These are phyloP conservation scores for Pterulicium gracile DNA, from an alignment of 1,284 basidiomycete genomes.

Conservation along the genomic window DNA sequence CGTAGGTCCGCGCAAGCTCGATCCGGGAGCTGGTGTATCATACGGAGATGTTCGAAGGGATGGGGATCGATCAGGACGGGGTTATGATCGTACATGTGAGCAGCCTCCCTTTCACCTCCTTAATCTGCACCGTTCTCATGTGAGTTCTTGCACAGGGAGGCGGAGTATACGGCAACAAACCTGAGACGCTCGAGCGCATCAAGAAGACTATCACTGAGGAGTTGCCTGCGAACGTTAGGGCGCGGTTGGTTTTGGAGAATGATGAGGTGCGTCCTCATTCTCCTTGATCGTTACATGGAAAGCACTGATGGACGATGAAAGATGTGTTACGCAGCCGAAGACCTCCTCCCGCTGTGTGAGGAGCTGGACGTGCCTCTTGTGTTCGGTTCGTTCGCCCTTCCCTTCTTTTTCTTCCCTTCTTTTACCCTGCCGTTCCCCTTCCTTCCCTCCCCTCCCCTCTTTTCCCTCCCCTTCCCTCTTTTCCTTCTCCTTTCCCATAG, in stretches of 20 bases:
- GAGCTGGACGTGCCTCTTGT: constrained; percentile 76
- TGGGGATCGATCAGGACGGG: constrained; percentile 67
- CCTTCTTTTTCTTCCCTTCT: not conserved
- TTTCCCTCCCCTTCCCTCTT: too few species aligned
- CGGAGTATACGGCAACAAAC: constrained; percentile 76
- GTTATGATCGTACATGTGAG: constrained; percentile 74
- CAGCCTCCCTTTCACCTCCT: not conserved
- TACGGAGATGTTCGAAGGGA: constrained; percentile 74
- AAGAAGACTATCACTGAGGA: constrained; percentile 53
- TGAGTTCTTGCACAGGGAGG: constrained; percentile 36
- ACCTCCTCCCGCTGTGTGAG: constrained; percentile 74
- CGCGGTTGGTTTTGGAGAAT: constrained; percentile 80
- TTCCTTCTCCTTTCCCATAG: constrained; percentile 5
- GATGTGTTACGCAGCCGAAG: constrained; percentile 84
- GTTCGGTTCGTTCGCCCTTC: constrained; percentile 30
- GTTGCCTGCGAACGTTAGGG: constrained; percentile 56
- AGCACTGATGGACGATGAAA: constrained; percentile 17
- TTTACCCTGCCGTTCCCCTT: not conserved
- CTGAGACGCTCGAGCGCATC: constrained; percentile 60
- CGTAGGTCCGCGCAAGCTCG: not conserved
- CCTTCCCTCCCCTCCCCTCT: too few species aligned
- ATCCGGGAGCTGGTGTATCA: constrained; percentile 79
- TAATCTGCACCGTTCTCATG: not conserved
- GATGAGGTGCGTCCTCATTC: constrained; percentile 56
- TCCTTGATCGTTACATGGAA: not conserved